Evolutionary conservation across 2,329 filamentous ascomycete species (phyloP).

Genomic region (Xenoacremonium recifei): DNA sequence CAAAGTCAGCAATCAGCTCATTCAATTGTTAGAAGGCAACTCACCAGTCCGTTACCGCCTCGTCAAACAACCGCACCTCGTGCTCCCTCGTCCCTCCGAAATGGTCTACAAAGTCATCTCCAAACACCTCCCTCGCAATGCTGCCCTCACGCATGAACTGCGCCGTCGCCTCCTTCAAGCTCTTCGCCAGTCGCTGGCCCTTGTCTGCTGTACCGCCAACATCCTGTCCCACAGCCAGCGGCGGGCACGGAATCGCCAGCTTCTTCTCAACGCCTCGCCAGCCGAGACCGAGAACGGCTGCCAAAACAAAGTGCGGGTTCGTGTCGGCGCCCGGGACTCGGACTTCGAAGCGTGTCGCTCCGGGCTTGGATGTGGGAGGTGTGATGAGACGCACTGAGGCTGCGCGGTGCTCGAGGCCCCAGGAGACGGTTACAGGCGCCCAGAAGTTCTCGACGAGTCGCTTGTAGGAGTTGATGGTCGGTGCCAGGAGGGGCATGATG

Average conservation of each 20-base stretch:
- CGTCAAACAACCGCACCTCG: constrained; percentile 87
- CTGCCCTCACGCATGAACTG: constrained; percentile 76
- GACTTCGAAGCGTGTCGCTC: constrained; percentile 88
- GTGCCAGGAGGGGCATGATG: constrained; percentile 92
- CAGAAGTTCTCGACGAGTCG: constrained; percentile 98
- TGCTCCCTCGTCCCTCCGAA: constrained; percentile 91
- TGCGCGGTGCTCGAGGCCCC: constrained; percentile 93
- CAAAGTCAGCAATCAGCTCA: constrained; percentile 14
- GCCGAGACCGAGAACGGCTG: constrained; percentile 82
- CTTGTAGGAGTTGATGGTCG: constrained; percentile 97
- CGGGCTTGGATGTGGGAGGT: constrained; percentile 79
- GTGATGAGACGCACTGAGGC: constrained; percentile 88
- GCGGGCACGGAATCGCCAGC: constrained; percentile 76
- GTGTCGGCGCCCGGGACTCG: constrained; percentile 92
- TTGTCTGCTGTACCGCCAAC: constrained; percentile 70
- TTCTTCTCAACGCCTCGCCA: constrained; percentile 94
- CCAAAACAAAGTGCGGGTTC: constrained; percentile 83
- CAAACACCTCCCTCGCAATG: constrained; percentile 89
- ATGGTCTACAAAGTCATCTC: constrained; percentile 93
- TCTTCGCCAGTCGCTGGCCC: constrained; percentile 79
- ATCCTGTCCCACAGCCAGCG: constrained; percentile 80
- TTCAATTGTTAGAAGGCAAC: constrained; percentile 33
- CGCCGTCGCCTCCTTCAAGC: constrained; percentile 77
- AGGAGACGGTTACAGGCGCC: constrained; percentile 96
- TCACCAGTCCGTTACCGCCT: constrained; percentile 95